phyloP scores from a whole-genome alignment of 768 basidiomycete species.

The Neoboletus subvelutipes region DNA sequence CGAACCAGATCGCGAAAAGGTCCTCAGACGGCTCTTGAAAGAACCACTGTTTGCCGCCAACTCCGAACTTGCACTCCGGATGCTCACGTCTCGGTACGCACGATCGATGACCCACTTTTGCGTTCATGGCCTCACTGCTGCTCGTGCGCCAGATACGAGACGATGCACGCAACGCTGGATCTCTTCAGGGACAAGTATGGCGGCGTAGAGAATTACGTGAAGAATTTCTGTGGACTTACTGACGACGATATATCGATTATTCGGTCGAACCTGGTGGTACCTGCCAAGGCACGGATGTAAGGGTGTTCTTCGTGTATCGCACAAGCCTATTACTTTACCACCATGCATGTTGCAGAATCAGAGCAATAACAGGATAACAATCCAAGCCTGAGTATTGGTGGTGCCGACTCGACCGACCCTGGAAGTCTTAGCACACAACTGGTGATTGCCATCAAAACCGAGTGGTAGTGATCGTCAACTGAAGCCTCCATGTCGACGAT shows the following conservation, averaged over 20 bases:
- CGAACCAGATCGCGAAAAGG: conserved; percentile 70
- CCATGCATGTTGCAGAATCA: neutral
- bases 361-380: neutral
- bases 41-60: conserved; percentile 75
- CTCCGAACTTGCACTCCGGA: conserved; percentile 74
- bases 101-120: neutral
- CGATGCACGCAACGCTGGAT: conserved; percentile 70
- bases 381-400: neutral
- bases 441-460: neutral
- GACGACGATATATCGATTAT: conserved; percentile 64
- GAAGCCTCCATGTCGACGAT: too few species aligned
- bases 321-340: neutral
- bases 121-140: neutral
- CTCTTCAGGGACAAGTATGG: conserved; percentile 64
- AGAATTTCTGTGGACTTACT: conserved; percentile 52
- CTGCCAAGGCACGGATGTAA: conserved; percentile 33
- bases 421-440: neutral
- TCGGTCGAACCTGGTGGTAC: conserved; percentile 53
- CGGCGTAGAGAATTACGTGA: conserved; percentile 64
- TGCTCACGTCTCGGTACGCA: conserved; percentile 72
- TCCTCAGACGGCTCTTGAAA: conserved; percentile 64
- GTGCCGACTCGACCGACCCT: neutral
- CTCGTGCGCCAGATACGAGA: conserved; percentile 51
- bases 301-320: neutral
- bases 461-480: neutral